Evolutionary conservation across 2,329 filamentous ascomycete genomes (phyloP), one percentile per base, ranked within the genome.

Genomic region (Aspergillus sp.): DNA sequence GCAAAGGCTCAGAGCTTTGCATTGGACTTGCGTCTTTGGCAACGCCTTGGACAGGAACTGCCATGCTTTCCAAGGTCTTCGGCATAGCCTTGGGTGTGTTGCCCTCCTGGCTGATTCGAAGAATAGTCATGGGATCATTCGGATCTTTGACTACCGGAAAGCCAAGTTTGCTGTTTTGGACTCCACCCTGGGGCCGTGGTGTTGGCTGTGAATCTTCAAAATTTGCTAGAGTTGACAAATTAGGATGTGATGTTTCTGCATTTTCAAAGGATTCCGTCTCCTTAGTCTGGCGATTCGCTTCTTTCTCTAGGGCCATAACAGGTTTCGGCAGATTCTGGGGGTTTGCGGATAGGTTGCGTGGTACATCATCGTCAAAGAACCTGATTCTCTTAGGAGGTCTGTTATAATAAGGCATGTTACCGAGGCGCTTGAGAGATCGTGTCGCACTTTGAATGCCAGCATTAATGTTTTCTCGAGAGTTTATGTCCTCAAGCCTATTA

Each of bases 121-220:
- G 66, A 29, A 82, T 79, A 0, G 88, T 90, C 59, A 81, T 81
- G 5, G 85, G 83, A 66, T 91, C 86, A 65, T 87, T 83, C 1
- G 88, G 84, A 65, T 94, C 86, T 75, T 96, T 96, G 22, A 94
- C 90, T 12, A 92, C 84, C 1, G 89, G 84, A 68, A 92, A 96
- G 29, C 82, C 82, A 26, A 92, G 78, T 22, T 79, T 81, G 62
- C 81, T 69, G 64, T 76, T 72, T 64, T 76, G 63, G 58, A 73
- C 66, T 22, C 58, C 55, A 6, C 70, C 71, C 52, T 71, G 75
- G 49, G 62, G 50, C 56, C 69, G 63, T 54, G 65, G 50, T 52
- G 69, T 68, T 51, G 47, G 11, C 39, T 55, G 32, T 10, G 52
- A 31, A 20, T n/a, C 7, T 49, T 14, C 24, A 18, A 47, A 9